These are phyloP conservation scores for Arthrobotrys pseudoclavata DNA, from an alignment of 2,329 filamentous ascomycete genomes.

Conservation along the genomic window DNA sequence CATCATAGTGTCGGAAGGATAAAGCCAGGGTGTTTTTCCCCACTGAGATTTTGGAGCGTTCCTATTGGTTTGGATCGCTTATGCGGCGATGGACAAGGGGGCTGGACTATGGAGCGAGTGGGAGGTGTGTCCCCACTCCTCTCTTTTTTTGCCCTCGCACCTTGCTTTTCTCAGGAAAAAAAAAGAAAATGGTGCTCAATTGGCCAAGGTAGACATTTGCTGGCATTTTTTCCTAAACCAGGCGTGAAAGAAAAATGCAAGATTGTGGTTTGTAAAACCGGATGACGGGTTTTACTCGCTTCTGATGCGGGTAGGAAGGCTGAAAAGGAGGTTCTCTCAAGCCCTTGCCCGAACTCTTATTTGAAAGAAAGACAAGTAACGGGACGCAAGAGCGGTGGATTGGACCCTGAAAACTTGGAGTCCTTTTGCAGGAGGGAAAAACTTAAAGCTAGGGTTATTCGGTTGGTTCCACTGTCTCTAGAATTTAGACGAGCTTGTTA, in stretches of 20 bases:
- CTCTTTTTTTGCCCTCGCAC: conserved; percentile 11
- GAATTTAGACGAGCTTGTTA: conserved; percentile 22
- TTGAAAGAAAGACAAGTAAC: conserved; percentile 15
- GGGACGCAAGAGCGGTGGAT: conserved; percentile 6
- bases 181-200: background rate
- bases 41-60: conserved; percentile 19
- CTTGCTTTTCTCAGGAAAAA: conserved; percentile 37
- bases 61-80: conserved; percentile 53
- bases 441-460: background rate
- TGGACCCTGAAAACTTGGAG: conserved; percentile 35
- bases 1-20: conserved; percentile 31
- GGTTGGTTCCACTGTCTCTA: conserved; percentile 27
- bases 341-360: background rate
- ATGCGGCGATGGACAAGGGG: conserved; percentile 42
- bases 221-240: conserved; percentile 15
- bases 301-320: conserved; percentile 39
- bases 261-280: conserved; percentile 23
- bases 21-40: conserved; percentile 27
- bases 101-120: conserved; percentile 24
- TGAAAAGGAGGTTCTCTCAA: conserved; percentile 9
- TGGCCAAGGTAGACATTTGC: background rate
- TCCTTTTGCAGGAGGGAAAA: background rate
- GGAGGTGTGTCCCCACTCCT: conserved; percentile 16
- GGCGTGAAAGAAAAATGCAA: conserved; percentile 50
- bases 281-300: conserved; percentile 32